Evolutionary conservation across 2,329 filamentous ascomycete species (phyloP).

Genomic region (Microdochium trichocladiopsis): DNA sequence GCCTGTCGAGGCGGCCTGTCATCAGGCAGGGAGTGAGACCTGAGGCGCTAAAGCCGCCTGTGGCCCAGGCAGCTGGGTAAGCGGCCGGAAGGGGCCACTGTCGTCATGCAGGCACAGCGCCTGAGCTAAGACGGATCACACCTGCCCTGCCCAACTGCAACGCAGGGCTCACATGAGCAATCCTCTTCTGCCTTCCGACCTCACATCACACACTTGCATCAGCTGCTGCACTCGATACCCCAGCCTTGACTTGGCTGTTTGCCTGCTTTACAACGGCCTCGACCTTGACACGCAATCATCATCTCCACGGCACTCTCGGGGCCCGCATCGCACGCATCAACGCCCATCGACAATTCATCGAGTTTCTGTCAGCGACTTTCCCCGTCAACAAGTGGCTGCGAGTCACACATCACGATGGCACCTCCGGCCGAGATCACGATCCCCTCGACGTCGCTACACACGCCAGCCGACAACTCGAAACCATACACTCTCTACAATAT

Average conservation of each 20-base stretch:
- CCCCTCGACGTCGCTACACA: constrained; percentile 53
- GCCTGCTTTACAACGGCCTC: too few species aligned
- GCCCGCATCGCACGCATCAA: too few species aligned
- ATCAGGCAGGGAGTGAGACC: too few species aligned
- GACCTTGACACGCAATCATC: too few species aligned
- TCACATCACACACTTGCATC: background rate
- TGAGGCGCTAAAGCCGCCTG: too few species aligned
- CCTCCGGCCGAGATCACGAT: constrained; percentile 62
- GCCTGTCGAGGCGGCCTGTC: background rate
- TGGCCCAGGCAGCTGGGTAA: background rate
- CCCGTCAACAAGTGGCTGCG: background rate
- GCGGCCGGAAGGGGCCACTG: background rate
- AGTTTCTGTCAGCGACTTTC: too few species aligned
- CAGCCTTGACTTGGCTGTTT: background rate
- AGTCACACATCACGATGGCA: constrained; percentile 36
- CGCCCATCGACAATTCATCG: too few species aligned
- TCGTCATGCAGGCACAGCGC: background rate
- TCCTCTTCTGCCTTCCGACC: background rate
- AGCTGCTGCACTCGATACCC: background rate
- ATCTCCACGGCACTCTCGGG: too few species aligned
- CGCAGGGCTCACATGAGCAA: background rate
- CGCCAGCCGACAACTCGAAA: constrained; percentile 45
- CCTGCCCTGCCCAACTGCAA: background rate
- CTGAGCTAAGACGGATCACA: too few species aligned
- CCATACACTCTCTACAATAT: constrained; percentile 75